phyloP scores from a whole-genome alignment of 2,329 filamentous ascomycete species.

The Penicillium vulpinum region DNA sequence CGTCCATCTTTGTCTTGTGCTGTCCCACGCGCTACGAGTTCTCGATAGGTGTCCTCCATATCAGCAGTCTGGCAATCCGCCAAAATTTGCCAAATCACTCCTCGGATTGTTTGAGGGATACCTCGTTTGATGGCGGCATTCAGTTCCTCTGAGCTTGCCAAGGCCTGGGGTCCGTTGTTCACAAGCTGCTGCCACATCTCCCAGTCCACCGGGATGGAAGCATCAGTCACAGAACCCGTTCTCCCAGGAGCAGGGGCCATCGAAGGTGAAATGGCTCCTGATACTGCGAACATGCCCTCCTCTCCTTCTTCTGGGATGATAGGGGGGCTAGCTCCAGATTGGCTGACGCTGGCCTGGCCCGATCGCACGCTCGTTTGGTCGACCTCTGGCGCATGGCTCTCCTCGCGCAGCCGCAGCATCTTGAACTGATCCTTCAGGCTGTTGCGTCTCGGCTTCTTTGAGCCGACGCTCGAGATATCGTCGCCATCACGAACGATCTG shows the following conservation, averaged over 20 bases:
- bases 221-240: slow-evolving; percentile 76
- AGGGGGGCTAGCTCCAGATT: slow-evolving; percentile 49
- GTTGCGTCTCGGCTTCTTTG: slow-evolving; percentile 54
- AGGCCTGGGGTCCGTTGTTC: slow-evolving; percentile 86
- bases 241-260: slow-evolving; percentile 28
- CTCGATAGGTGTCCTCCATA: slow-evolving; percentile 80
- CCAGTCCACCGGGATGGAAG: slow-evolving; percentile 81
- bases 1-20: slow-evolving; percentile 72
- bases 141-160: slow-evolving; percentile 86
- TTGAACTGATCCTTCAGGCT: slow-evolving; percentile 80
- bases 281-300: slow-evolving; percentile 34
- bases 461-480: slow-evolving; percentile 51
- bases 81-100: slow-evolving; percentile 98
- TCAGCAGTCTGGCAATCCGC: slow-evolving; percentile 94
- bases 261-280: slow-evolving; percentile 26
- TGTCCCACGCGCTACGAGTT: slow-evolving; percentile 75
- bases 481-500: slow-evolving; percentile 66
- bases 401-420: slow-evolving; percentile 71
- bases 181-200: slow-evolving; percentile 97
- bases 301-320: slow-evolving; percentile 51
- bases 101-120: slow-evolving; percentile 90
- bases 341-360: slow-evolving; percentile 44
- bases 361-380: slow-evolving; percentile 55
- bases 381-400: slow-evolving; percentile 60
- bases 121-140: slow-evolving; percentile 88